Evolutionary conservation across 2,329 filamentous ascomycete genomes (phyloP).

Genomic region (Hypoxylon sp.): DNA sequence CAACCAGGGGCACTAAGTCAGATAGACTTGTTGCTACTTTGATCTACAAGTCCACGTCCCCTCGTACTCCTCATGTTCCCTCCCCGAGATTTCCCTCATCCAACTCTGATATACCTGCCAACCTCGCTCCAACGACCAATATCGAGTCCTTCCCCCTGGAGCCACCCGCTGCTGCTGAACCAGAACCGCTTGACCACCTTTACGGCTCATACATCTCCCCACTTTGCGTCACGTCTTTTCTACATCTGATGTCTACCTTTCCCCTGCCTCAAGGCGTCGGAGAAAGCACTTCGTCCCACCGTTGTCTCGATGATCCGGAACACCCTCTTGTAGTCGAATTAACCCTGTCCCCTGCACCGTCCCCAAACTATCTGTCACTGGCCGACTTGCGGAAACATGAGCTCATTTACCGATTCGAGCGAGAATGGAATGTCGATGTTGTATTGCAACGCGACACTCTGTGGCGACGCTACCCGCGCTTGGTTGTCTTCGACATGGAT

Average conservation of each 20-base stretch:
- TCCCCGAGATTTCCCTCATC: conserved; percentile 57
- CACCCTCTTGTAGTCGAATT: conserved; percentile 77
- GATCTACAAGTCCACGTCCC: conserved; percentile 69
- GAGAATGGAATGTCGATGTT: conserved; percentile 90
- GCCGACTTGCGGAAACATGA: conserved; percentile 83
- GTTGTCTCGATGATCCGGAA: conserved; percentile 73
- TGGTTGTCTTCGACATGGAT: conserved; percentile 99
- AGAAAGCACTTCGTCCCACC: conserved; percentile 72
- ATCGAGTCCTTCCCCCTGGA: conserved; percentile 73
- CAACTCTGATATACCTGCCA: conserved; percentile 63
- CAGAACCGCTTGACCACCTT: conserved; percentile 73
- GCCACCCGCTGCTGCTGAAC: conserved; percentile 66
- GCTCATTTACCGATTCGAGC: conserved; percentile 85
- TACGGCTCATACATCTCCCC: conserved; percentile 77
- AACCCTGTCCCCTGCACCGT: conserved; percentile 72
- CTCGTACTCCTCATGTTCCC: conserved; percentile 53
- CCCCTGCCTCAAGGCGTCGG: conserved; percentile 67
- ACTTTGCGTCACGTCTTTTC: conserved; percentile 75
- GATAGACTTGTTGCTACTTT: conserved; percentile 73
- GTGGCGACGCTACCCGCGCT: conserved; percentile 83
- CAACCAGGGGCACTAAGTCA: conserved; percentile 62
- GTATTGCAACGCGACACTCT: conserved; percentile 81
- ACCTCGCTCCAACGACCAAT: conserved; percentile 72
- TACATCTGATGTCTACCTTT: conserved; percentile 75
- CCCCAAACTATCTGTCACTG: conserved; percentile 74